Base-by-base conservation (phyloP, 805 yeast genomes). In the Cyberlindnera amylophila region DNA sequence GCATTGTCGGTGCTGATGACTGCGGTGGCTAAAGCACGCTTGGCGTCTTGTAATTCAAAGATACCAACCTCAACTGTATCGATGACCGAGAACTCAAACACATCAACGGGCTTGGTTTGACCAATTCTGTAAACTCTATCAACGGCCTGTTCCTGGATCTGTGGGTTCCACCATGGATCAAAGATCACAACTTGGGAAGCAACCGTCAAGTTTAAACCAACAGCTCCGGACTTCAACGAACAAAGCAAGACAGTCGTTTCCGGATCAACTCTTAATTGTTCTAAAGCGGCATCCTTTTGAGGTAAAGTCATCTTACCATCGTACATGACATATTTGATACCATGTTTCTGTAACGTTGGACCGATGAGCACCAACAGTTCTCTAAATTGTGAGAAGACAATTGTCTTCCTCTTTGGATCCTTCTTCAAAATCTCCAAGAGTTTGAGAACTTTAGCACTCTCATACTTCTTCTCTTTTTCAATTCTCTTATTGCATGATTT, bases 151-250 rank as follows among this genome's bases (percentile, higher is more conserved):
- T 85, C 86, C 56, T 88, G 96, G 42, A 82, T 77, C 34, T 95
- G 88, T 31, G 86, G 93, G 32, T 90, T 85, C 97, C 97, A 89
- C 91, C 96, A 89, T 0, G 96, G 96, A 54, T 90, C 96, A 86
- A 86, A 82, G 70, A 89, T 70, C 49, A 80, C 86, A 2, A 91
- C 96, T 32, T 80, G 74, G 0, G 86, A 82, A 0, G 96, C 95
- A 38, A 80, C 76, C 0, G 95, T 89, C 45, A 89, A 68, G 56
- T 89, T 89, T 47, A 89, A 69, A 0, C 97, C 97, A 4, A 88
- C 95, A 2, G 96, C 96, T 16, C 97, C 97, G 0, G 96, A 90
- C 61, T 86, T 89, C 48, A 89, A 67, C 10, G 95, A 83, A 23
- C 89, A 62, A 18, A 89, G 65, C 15, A 90, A 58, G 3, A 90